phyloP scores from a whole-genome alignment of 2,329 filamentous ascomycete genomes.

The Nemania abortiva region DNA sequence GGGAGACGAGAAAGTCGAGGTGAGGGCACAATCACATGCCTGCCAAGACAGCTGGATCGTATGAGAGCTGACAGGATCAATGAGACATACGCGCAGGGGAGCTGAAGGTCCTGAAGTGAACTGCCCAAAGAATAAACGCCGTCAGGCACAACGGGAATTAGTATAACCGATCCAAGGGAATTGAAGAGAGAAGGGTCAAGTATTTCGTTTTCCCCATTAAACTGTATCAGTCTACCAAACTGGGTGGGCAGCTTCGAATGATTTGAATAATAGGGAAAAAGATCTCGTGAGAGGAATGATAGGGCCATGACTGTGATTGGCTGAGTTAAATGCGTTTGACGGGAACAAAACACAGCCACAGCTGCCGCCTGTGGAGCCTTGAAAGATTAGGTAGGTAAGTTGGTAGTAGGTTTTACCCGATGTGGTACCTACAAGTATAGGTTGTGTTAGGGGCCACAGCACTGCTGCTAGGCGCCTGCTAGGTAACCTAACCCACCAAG shows the following conservation, averaged over 20 bases:
- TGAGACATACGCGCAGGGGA: conserved; percentile 13
- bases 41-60: conserved; percentile 37
- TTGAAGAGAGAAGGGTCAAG: conserved; percentile 18
- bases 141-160: not conserved
- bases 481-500: not conserved
- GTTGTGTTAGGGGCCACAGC: not conserved
- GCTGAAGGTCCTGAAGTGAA: conserved; percentile 10
- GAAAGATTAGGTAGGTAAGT: not conserved
- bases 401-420: not conserved
- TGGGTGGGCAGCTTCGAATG: conserved; percentile 6
- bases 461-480: not conserved
- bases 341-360: conserved; percentile 25
- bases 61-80: conserved; percentile 28
- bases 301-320: conserved; percentile 24
- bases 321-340: conserved; percentile 9
- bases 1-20: not conserved
- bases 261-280: conserved; percentile 24
- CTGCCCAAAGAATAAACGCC: conserved; percentile 13
- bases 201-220: conserved; percentile 19
- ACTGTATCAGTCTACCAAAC: conserved; percentile 3
- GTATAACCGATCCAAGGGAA: conserved; percentile 1
- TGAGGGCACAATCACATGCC: conserved; percentile 33
- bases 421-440: not conserved
- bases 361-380: conserved; percentile 12
- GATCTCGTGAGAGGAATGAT: conserved; percentile 19